These are phyloP conservation scores for Maudiozyma saulgeensis DNA, from an alignment of 805 yeast genomes.

Conservation along the genomic window DNA sequence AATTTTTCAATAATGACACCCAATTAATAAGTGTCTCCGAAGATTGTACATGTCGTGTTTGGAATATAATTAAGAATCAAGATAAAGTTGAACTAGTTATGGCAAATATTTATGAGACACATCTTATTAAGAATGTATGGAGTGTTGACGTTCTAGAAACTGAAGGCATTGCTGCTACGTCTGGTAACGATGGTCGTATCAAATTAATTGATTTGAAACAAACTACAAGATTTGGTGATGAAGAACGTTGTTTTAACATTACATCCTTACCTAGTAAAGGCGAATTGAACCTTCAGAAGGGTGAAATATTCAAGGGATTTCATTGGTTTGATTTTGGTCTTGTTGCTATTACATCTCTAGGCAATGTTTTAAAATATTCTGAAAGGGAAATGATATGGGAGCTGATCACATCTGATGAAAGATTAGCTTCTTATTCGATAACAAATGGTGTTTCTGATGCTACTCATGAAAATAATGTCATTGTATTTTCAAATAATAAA, in stretches of 20 bases:
- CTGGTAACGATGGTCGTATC: constrained; percentile 89
- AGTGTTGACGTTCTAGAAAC: constrained; percentile 48
- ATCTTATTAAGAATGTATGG: constrained; percentile 85
- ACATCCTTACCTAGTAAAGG: constrained; percentile 26
- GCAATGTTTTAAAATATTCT: constrained; percentile 36
- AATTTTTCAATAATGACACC: constrained; percentile 37
- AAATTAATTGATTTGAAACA: constrained; percentile 47
- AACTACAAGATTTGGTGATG: constrained; percentile 24
- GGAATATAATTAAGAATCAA: constrained; percentile 40
- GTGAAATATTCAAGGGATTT: constrained; percentile 56
- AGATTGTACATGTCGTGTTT: constrained; percentile 74
- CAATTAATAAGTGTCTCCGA: constrained; percentile 65
- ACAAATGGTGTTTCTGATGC: constrained; percentile 32
- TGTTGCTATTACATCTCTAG: constrained; percentile 50
- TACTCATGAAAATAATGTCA: constrained; percentile 19
- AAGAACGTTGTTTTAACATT: constrained; percentile 22
- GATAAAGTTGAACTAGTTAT: constrained; percentile 14
- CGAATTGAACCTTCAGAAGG: constrained; percentile 17
- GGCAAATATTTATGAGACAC: constrained; percentile 48
- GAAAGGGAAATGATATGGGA: constrained; percentile 22
- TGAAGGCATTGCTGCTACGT: constrained; percentile 54
- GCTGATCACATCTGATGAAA: constrained; percentile 13
- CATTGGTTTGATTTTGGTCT: constrained; percentile 38
- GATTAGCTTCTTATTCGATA: constrained; percentile 33
- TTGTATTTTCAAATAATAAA: constrained; percentile 29